Percentiles rank a stretch among this genome's conserved stretches.
phyloP scores from a whole-genome alignment of 257 asterid genomes.

The Solanum dulcamara region DNA sequence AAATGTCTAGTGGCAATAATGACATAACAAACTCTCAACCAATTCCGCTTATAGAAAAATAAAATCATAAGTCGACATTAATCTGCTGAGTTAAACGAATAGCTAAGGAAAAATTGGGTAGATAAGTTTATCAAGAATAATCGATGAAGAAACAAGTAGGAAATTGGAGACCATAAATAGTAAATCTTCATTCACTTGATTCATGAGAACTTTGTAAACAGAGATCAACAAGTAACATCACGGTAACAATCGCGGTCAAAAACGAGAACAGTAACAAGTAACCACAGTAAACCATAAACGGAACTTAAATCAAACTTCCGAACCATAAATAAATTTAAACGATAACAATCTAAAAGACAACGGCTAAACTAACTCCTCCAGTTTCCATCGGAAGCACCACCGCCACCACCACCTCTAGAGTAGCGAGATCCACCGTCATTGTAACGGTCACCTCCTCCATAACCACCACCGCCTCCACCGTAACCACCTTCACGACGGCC shows the following conservation, averaged over 20 bases:
- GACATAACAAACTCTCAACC: no score
- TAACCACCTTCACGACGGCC: neutral
- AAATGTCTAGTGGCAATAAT: no score
- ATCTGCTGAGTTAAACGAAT: no score
- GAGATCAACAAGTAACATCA: neutral
- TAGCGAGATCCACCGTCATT: neutral
- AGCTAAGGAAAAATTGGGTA: no score
- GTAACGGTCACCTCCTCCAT: neutral
- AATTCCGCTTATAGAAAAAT: no score
- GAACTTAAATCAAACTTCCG: neutral
- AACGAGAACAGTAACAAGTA: neutral
- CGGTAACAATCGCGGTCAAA: neutral
- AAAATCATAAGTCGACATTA: no score
- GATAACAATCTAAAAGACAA: neutral
- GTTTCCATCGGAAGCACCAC: neutral
- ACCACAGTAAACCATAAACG: neutral
- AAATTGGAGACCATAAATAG: neutral
- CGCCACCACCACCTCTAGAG: neutral
- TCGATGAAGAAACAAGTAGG: neutral
- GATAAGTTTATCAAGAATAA: no score
- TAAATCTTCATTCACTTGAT: neutral
- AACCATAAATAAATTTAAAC: neutral
- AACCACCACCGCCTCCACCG: neutral
- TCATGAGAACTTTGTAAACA: neutral
- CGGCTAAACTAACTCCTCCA: neutral